Base-by-base conservation (phyloP, 2,329 filamentous ascomycete species). In the Verticillium longisporum region DNA sequence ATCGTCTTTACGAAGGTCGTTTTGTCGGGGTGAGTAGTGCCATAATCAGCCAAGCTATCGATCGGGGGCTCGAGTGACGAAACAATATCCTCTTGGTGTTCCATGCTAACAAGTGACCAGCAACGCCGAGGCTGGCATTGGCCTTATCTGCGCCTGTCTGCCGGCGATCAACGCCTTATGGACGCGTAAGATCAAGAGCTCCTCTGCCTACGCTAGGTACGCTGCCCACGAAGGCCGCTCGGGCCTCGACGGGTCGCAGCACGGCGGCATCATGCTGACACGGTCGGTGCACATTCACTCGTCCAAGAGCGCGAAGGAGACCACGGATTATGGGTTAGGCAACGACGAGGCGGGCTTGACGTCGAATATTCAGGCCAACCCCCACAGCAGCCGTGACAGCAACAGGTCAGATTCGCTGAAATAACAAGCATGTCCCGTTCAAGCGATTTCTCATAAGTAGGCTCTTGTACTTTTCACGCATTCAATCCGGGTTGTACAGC, bases 101-200 rank as follows among this genome's bases (percentile, higher is more conserved):
- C 9, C 34, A 50, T 11, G 45, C 45, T 50, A 18, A 50, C 45
- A 5, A n/a, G n/a, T 26, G n/a, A 9, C 21, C 18, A 50, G 45
- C 5, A 73, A 72, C 37, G 72, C 72, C 26, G 71, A 73, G 56
- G 65, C 66, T 0, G 70, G 69, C 26, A 69, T 73, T 18, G 71
- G 70, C 2, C 65, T 73, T 15, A 71, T 73, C 21, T 73, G 70
- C 59, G 65, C 70, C 1, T 73, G 71, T 50, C 63, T 73, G 1
- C 71, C 70, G 0, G 67, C 70, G n/a, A 58, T 68, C 18, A 72
- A 67, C 37, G 64, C 66, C 1, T 60, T 71, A 15, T 66, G 64
- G 56, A 59, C 63, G 3, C 61, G 61, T 26, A 60, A 58, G 13
- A 36, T 61, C 31, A 56, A 65, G 60, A 65, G 66, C 4, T 68